Conservation (phyloP, 345 rosid genomes). For the Citrus unshiu region DNA sequence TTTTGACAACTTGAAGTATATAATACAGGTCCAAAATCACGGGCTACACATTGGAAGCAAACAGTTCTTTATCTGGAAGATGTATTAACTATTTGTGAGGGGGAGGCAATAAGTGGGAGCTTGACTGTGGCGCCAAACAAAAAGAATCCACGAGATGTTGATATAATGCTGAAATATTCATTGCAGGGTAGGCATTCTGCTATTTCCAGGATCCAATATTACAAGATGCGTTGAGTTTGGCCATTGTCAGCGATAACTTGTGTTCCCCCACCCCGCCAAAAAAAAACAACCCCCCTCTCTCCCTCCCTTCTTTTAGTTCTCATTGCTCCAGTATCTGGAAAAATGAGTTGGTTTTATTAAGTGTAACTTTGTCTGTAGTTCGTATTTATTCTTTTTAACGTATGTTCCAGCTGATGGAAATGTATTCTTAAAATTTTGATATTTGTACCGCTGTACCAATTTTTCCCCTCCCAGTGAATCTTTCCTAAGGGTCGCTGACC, state of each 20-base stretch:
- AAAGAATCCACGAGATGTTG: constrained; percentile 90
- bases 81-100: constrained; percentile 87
- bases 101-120: constrained; percentile 78
- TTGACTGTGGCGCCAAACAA: constrained; percentile 87
- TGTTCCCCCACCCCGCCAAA: not conserved
- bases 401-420: not conserved
- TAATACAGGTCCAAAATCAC: constrained; percentile 65
- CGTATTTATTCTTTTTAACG: not conserved
- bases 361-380: constrained; percentile 4
- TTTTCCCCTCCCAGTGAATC: not conserved
- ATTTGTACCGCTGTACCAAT: not conserved
- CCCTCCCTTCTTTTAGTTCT: not conserved
- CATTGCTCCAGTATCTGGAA: not conserved
- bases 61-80: constrained; percentile 92
- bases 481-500: not conserved
- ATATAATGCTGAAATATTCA: constrained; percentile 73
- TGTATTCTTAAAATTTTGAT: not conserved
- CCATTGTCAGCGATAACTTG: not conserved
- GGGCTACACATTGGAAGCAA: constrained; percentile 96
- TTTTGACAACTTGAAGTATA: not conserved
- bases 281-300: too few relatives aligned
- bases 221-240: constrained; percentile 64
- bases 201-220: constrained; percentile 60
- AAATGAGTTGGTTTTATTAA: not conserved
- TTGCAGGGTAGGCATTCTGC: constrained; percentile 61